Evolutionary conservation across 2,329 filamentous ascomycete species (phyloP).

Genomic region (Tolypocladium nubicola): DNA sequence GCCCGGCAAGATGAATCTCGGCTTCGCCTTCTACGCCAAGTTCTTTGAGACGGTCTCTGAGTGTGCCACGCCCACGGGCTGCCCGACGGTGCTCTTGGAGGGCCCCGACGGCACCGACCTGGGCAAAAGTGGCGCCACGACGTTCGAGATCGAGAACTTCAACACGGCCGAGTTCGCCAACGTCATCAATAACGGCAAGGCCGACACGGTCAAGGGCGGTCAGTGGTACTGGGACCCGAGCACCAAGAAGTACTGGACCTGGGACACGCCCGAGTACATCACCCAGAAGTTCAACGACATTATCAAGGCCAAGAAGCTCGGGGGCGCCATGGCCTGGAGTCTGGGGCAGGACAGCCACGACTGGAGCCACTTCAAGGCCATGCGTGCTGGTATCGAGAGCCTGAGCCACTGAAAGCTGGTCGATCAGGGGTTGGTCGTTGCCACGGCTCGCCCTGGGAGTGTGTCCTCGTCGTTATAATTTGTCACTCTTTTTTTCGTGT

Average conservation of each 20-base stretch:
- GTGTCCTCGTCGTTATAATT: too few relatives aligned
- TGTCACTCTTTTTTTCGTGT: neutral
- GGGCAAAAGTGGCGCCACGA: constrained; percentile 32
- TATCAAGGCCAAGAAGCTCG: constrained; percentile 28
- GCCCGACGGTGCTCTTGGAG: constrained; percentile 48
- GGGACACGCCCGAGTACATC: constrained; percentile 41
- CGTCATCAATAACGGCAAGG: constrained; percentile 27
- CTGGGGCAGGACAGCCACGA: constrained; percentile 36
- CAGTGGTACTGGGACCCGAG: constrained; percentile 43
- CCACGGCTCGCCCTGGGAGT: neutral
- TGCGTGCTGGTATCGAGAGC: constrained; percentile 18
- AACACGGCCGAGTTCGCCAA: constrained; percentile 23
- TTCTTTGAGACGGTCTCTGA: constrained; percentile 44
- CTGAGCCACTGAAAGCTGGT: neutral
- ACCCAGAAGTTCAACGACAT: constrained; percentile 34
- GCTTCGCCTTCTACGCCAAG: constrained; percentile 60
- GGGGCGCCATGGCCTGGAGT: constrained; percentile 44
- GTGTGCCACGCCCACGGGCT: constrained; percentile 43
- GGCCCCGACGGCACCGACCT: constrained; percentile 48
- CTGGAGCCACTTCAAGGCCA: constrained; percentile 30
- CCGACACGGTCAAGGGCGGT: constrained; percentile 37
- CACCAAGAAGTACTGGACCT: constrained; percentile 41
- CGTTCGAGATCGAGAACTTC: constrained; percentile 25
- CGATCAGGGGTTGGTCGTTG: neutral
- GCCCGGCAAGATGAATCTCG: constrained; percentile 48